Percentiles rank a stretch among this genome's conserved stretches.
These are phyloP conservation scores for Podospora sp. DNA, from an alignment of 495 filamentous ascomycete species.

Conservation along the genomic window DNA sequence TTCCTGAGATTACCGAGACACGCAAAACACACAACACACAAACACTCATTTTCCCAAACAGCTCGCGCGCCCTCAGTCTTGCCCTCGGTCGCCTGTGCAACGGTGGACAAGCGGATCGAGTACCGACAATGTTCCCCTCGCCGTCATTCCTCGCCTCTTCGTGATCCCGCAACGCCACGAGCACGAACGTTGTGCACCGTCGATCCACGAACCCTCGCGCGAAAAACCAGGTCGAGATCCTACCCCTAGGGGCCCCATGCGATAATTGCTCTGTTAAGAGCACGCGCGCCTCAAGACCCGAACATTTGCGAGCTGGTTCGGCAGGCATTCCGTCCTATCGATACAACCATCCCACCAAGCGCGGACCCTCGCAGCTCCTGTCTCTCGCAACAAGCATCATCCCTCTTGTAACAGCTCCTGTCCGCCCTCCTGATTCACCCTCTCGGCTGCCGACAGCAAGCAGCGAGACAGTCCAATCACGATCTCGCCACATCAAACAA, in stretches of 20 bases:
- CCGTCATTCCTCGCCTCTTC: slow-evolving; percentile 13
- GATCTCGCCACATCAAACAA: background rate
- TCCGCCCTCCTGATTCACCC: slow-evolving; percentile 13
- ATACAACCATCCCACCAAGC: slow-evolving; percentile 7
- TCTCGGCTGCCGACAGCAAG: slow-evolving; percentile 17
- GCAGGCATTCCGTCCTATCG: slow-evolving; percentile 12
- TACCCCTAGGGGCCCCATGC: background rate
- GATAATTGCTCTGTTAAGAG: slow-evolving; percentile 28
- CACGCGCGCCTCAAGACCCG: slow-evolving; percentile 17
- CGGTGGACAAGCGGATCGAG: background rate
- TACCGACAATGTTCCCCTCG: slow-evolving; percentile 2
- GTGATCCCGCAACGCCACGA: slow-evolving; percentile 1
- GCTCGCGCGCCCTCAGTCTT: background rate
- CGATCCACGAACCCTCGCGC: slow-evolving; percentile 17
- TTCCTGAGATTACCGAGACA: slow-evolving; percentile 21
- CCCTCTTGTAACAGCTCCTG: background rate
- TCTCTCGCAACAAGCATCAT: slow-evolving; percentile 4
- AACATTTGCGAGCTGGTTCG: slow-evolving; percentile 18
- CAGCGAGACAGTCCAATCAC: background rate
- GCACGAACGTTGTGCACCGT: slow-evolving; percentile 14
- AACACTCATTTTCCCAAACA: background rate
- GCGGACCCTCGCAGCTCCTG: background rate
- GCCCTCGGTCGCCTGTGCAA: slow-evolving; percentile 18
- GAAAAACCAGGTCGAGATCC: slow-evolving; percentile 19
- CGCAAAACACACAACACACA: slow-evolving; percentile 1